Base-by-base conservation (phyloP, 176 grass and related monocot species). In the Zea mays region DNA sequence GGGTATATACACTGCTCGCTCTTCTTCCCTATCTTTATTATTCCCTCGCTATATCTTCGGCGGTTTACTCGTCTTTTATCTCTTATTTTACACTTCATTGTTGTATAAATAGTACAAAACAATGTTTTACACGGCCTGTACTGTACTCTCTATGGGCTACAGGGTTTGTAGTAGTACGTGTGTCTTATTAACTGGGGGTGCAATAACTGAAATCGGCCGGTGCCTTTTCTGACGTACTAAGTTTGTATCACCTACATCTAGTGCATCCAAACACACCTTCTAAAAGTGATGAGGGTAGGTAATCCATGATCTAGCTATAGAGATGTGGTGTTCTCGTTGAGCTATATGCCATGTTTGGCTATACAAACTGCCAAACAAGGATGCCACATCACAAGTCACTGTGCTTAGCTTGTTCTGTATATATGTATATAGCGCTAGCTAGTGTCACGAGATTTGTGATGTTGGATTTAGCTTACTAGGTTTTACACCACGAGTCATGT, bases 1-100 rank as follows among this genome's bases (percentile, higher is more conserved):
- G 86, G 90, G 93, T 97, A 88, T n/a, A 27, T 27, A 27, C 27
- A 27, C 0, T 27, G 27, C 27, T 27, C 15, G 5, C 0, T 27
- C 11, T 62, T 17, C 3, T 58, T 20, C 4, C 10, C 0, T 4
- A 14, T 49, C 21, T 35, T 70, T 70, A 27, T 27, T 27, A 27
- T 27, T 27, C 27, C 27, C 27, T 27, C 1, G 27, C 27, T 27
- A 27, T 27, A 27, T 27, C 27, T 27, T 27, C 1, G 27, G 27
- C 27, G 1, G 27, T 27, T 27, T 39, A 4, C 38, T 39, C 38
- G 2, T 39, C 38, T 1, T 39, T 27, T 27, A 0, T 27, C 27
- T 27, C 27, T 27, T 27, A 27, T 27, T 27, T 27, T 27, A 1
- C 27, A 27, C 27, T 27, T 1, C 27, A 27, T 1, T 27, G 27